Percentiles rank a stretch among this genome's conserved stretches.
These are phyloP conservation scores for Termitomyces sp. DNA, from an alignment of 768 basidiomycete genomes.

Conservation along the genomic window DNA sequence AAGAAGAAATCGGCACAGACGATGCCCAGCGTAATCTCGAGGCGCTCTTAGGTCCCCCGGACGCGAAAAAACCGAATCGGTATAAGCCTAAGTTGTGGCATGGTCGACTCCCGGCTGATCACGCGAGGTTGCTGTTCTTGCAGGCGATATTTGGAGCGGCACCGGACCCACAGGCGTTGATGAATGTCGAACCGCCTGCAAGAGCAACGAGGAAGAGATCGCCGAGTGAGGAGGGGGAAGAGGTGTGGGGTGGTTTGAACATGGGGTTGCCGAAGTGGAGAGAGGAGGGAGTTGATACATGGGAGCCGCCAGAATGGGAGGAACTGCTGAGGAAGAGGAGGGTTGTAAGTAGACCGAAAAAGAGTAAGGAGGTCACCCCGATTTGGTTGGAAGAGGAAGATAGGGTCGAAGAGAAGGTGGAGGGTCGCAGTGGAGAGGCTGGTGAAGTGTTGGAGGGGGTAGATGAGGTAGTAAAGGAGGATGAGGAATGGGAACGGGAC, in stretches of 20 bases:
- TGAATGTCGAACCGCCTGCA: conserved; percentile 30
- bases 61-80: background rate
- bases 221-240: background rate
- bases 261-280: conserved; percentile 10
- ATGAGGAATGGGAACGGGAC: background rate
- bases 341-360: background rate
- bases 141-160: conserved; percentile 56
- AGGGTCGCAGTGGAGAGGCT: background rate
- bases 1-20: background rate
- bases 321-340: conserved; percentile 3
- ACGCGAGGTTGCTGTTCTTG: conserved; percentile 39
- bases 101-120: conserved; percentile 13
- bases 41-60: background rate
- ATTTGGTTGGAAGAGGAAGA: conserved; percentile 6
- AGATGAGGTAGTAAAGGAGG: background rate
- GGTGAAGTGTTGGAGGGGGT: background rate
- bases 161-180: conserved; percentile 19
- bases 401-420: background rate
- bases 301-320: conserved; percentile 4
- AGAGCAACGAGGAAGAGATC: conserved; percentile 2
- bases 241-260: conserved; percentile 3
- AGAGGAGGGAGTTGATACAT: conserved; percentile 5
- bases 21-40: background rate
- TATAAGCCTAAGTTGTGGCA: conserved; percentile 20
- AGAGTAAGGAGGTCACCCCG: background rate